phyloP scores from a whole-genome alignment of 495 filamentous ascomycete genomes.

The Penicillium desertorum region DNA sequence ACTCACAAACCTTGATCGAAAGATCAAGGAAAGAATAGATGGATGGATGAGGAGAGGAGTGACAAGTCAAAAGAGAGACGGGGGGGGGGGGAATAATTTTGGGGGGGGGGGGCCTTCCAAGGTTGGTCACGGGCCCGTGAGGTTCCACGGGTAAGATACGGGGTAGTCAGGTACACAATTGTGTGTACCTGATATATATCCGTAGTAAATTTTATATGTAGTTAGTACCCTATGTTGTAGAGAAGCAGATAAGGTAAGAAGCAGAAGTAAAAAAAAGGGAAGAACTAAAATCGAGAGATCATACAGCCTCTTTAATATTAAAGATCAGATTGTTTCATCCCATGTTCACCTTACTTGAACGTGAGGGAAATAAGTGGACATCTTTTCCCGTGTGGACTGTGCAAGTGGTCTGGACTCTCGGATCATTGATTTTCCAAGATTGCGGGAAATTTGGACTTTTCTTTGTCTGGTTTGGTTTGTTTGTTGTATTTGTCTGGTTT shows the following conservation, averaged over 20 bases:
- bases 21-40: neutral
- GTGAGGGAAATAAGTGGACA: constrained; percentile 3
- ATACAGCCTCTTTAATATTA: constrained; percentile 3
- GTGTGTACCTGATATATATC: neutral
- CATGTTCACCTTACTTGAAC: constrained; percentile 14
- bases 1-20: neutral
- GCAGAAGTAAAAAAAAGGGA: too few species aligned
- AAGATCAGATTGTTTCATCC: constrained; percentile 9
- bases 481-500: neutral
- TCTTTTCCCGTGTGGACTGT: neutral
- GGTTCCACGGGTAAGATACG: constrained; percentile 12
- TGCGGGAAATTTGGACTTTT: neutral
- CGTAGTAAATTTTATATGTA: neutral
- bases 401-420: constrained; percentile 7
- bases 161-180: constrained; percentile 12
- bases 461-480: neutral
- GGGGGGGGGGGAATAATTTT: constrained; percentile 17
- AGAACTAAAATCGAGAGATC: neutral
- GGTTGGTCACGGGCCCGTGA: constrained; percentile 4
- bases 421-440: constrained; percentile 13
- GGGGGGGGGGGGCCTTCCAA: constrained; percentile 2
- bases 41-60: constrained; percentile 5
- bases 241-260: too few species aligned
- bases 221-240: neutral
- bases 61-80: constrained; percentile 4